These are phyloP conservation scores for Podaxis sp. DNA, from an alignment of 768 basidiomycete species.

Conservation along the genomic window DNA sequence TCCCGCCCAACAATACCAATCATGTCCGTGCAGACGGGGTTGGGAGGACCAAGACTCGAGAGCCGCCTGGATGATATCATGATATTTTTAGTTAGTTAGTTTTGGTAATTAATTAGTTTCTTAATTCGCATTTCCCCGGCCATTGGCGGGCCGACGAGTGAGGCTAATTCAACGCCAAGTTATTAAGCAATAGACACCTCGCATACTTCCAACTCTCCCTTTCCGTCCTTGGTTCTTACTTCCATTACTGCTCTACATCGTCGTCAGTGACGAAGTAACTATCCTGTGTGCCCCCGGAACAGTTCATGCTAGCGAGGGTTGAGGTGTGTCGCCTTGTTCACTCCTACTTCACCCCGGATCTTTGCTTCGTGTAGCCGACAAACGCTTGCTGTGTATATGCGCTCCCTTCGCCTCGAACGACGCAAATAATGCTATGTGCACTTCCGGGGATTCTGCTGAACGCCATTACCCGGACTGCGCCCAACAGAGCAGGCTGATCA, in stretches of 20 bases:
- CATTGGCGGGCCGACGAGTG: slow-evolving; percentile 1
- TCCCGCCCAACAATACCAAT: slow-evolving; percentile 21
- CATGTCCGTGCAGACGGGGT: slow-evolving; percentile 20
- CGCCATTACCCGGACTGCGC: not conserved
- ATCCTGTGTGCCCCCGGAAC: no score
- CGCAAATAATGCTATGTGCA: not conserved
- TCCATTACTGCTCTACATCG: not conserved
- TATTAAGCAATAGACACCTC: not conserved
- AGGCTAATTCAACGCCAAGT: slow-evolving; percentile 2
- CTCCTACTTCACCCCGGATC: not conserved
- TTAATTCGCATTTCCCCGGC: slow-evolving; percentile 1
- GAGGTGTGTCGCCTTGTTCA: slow-evolving; percentile 6
- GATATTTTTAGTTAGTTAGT: slow-evolving; percentile 12
- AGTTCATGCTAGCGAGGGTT: not conserved
- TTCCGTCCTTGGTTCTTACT: not conserved
- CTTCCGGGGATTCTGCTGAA: not conserved
- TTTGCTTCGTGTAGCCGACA: not conserved
- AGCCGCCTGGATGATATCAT: slow-evolving; percentile 5
- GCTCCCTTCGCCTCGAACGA: not conserved
- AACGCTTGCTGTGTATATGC: not conserved
- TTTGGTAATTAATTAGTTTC: slow-evolving; percentile 6
- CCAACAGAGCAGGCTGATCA: not conserved
- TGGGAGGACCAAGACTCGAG: slow-evolving; percentile 19
- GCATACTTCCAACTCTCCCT: not conserved
- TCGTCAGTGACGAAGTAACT: not conserved